Evolutionary conservation across 495 filamentous ascomycete species (phyloP), one percentile per base, ranked within the genome.

Genomic region (Oleoguttula mirabilis): DNA sequence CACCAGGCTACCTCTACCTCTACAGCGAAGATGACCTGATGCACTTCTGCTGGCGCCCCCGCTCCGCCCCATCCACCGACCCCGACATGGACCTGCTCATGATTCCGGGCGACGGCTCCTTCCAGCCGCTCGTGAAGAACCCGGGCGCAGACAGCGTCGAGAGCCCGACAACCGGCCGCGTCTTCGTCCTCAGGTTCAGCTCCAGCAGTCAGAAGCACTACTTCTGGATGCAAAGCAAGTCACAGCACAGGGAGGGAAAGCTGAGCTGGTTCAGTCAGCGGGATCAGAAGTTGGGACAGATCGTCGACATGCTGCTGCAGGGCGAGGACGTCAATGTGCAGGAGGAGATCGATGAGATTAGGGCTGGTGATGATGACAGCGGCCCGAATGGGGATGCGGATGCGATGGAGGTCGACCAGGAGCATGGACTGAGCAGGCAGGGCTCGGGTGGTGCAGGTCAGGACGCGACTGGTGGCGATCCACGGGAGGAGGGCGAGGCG

Each of bases 1-100:
- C 72, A 0, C 78, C 81, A 3, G 92, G 92, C 44, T 90, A 90
- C 62, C 76, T 96, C 58, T 99, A 92, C 60, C 79, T 99, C 41
- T 95, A 87, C 65, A 70, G 71, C 33, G 88, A 94, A 71, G 90
- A 94, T 74, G 92, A 94, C 2, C 72, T 96, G 32, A 70, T 88
- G 52, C 88, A 95, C 67, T 92, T 99, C 64, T 96, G 88, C 73
- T 99, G 92, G 92, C 82, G 88, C 38, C 67, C 73, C 8, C 71
- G 78, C 31, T 72, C 65, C 56, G 67, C 71, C 38, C 70, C 75
- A 21, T 61, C 77, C 51, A 68, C 75, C 37, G 66, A 83, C 39
- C 79, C 84, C 25, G 80, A 88, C 35, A 61, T 88, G 25, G 84
- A 95, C 57, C 70, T 94, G 32, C 71, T 90, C 45, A 93, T 90